A percentile compares a stretch with the other conserved stretches of the same genome.
These are phyloP conservation scores for Psilocybe tampanensis DNA, from an alignment of 768 basidiomycete genomes.

Conservation along the genomic window DNA sequence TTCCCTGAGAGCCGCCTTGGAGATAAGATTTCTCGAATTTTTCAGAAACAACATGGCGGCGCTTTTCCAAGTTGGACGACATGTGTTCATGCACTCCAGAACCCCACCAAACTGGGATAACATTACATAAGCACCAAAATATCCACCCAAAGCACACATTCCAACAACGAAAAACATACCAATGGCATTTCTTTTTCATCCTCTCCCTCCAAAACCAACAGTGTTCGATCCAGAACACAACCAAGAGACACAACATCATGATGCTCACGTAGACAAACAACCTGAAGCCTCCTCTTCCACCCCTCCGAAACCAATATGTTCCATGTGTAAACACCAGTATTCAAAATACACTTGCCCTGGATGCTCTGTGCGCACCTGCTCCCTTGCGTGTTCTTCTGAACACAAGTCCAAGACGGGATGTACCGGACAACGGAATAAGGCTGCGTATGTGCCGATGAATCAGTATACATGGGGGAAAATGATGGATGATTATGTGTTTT, in stretches of 20 bases:
- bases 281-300: constrained; percentile 22
- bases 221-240: neutral
- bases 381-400: constrained; percentile 61
- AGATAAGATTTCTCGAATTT: too few relatives aligned
- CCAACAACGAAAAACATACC: too few relatives aligned
- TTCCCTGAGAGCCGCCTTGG: too few relatives aligned
- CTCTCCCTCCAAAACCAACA: constrained; percentile 19
- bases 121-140: too few relatives aligned
- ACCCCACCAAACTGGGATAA: too few relatives aligned
- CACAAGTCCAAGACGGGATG: constrained; percentile 70
- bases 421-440: constrained; percentile 74
- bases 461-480: constrained; percentile 82
- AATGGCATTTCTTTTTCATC: constrained; percentile 13
- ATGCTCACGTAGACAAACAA: constrained; percentile 3
- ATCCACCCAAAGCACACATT: too few relatives aligned
- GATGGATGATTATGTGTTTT: constrained; percentile 87
- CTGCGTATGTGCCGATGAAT: constrained; percentile 78
- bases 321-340: constrained; percentile 45
- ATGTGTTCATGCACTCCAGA: too few relatives aligned
- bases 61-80: too few relatives aligned
- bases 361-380: constrained; percentile 74
- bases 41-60: too few relatives aligned
- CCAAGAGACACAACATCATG: neutral
- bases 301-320: constrained; percentile 39
- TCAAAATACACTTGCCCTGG: constrained; percentile 82